Base-by-base conservation (phyloP, 2,329 filamentous ascomycete species). In the Penicillium sp. region DNA sequence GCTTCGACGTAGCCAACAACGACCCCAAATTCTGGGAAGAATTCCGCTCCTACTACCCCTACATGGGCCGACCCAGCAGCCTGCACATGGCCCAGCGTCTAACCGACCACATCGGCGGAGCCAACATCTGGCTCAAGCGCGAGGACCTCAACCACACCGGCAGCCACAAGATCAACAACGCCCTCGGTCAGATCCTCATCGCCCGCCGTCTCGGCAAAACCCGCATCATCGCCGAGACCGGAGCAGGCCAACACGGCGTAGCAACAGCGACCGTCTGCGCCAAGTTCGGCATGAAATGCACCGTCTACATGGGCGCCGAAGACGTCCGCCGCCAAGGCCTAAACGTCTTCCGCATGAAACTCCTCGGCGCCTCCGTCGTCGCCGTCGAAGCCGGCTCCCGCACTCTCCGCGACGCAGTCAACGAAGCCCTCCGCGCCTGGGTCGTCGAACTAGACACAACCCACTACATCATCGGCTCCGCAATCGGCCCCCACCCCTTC, bases 121-220 rank as follows among this genome's bases (percentile, higher is more conserved):
- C 93, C 41, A 95, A 90, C 66, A 95, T 99, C 75, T 99, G 92
- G 86, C 76, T 99, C 60, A 99, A 99, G 81, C 84, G 93, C 62
- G 93, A 99, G 74, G 93, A 99, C 69, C 77, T 97, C 49, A 97
- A 97, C 74, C 93, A 99, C 70, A 97, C 93, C 8, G 93, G 93
- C 59, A 95, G 88, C 55, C 93, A 99, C 80, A 99, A 99, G 81
- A 97, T 99, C 78, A 99, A 99, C 78, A 99, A 99, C 64, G 93
- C 93, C 0, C 77, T 99, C 8, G 93, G 93, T 2, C 93, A 99
- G 72, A 84, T 96, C 41, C 80, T 99, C 12, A 76, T 99, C 33
- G 93, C 93, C 1, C 81, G 81, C 61, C 80, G 89, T 54, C 75
- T 99, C 41, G 93, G 93, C 42, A 99, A 99, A 81, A 96, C 86